phyloP scores from a whole-genome alignment of 129 eudicot genomes.

The Pittosporum tobira region DNA sequence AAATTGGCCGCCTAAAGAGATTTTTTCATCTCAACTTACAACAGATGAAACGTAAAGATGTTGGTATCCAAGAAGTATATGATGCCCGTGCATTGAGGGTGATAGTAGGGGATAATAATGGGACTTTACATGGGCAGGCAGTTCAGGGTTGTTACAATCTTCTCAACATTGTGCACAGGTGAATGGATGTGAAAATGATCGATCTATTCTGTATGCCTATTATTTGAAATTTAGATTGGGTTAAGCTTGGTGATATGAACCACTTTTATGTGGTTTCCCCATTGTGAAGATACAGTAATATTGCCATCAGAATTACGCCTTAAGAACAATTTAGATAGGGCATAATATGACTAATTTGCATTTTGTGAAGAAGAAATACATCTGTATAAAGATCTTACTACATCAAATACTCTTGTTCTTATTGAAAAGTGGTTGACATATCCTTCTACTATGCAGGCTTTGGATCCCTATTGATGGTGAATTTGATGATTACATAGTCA shows the following conservation, averaged over 20 bases:
- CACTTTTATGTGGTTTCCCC: neutral
- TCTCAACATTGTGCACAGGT: constrained; percentile 80
- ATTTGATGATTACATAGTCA: constrained; percentile 90
- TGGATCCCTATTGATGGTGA: constrained; percentile 98
- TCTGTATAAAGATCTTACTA: too few relatives aligned
- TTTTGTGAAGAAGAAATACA: neutral
- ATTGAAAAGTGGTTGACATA: constrained; percentile 4
- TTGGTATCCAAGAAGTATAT: constrained; percentile 64
- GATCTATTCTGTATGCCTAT: neutral
- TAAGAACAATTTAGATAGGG: neutral
- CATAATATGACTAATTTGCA: neutral
- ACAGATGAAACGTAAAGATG: constrained; percentile 88
- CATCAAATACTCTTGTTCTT: neutral
- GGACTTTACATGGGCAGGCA: constrained; percentile 89
- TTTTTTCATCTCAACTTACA: constrained; percentile 8
- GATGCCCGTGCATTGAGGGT: constrained; percentile 97
- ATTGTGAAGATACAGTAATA: neutral
- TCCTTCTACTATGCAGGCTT: constrained; percentile 46
- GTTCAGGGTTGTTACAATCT: constrained; percentile 83
- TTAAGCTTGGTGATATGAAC: constrained; percentile 2
- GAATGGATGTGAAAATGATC: constrained; percentile 6
- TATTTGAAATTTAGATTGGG: neutral
- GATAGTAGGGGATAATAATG: constrained; percentile 84
- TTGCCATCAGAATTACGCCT: neutral
- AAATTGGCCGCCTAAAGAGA: neutral